Conservation (phyloP, 371 early-diverging fungal species). For the Saksenaea oblongispora region DNA sequence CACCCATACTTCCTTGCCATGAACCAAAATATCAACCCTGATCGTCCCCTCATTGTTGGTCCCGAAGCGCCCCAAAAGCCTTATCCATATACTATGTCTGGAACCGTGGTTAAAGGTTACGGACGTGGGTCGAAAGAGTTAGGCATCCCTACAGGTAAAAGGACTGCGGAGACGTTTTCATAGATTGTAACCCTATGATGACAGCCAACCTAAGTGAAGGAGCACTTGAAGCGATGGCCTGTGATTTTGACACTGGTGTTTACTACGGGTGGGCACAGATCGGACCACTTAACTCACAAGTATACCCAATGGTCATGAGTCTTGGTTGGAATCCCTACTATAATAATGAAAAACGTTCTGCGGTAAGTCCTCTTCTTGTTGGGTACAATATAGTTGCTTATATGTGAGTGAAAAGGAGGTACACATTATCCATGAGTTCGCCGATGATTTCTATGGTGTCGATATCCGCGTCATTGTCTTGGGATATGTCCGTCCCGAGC, state of each 20-base stretch:
- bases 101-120: slow-evolving; percentile 87
- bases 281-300: slow-evolving; percentile 39
- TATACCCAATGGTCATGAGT: slow-evolving; percentile 97
- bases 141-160: slow-evolving; percentile 94
- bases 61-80: slow-evolving; percentile 57
- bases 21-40: slow-evolving; percentile 35
- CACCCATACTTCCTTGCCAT: neutral
- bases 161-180: neutral
- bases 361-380: slow-evolving; percentile 51
- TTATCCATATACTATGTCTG: slow-evolving; percentile 74
- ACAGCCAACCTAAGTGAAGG: slow-evolving; percentile 89
- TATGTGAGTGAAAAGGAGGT: slow-evolving; percentile 71
- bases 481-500: slow-evolving; percentile 91
- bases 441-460: slow-evolving; percentile 89
- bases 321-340: slow-evolving; percentile 99
- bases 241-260: slow-evolving; percentile 80
- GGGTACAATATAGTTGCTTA: neutral
- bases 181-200: neutral
- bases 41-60: slow-evolving; percentile 62
- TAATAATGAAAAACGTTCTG: slow-evolving; percentile 94
- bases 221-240: slow-evolving; percentile 66
- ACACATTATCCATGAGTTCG: slow-evolving; percentile 89
- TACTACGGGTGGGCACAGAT: slow-evolving; percentile 95
- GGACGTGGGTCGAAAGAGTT: slow-evolving; percentile 95
- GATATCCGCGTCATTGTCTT: slow-evolving; percentile 80